phyloP scores from a whole-genome alignment of 148 eudicot species.

The Spergularia bocconei region DNA sequence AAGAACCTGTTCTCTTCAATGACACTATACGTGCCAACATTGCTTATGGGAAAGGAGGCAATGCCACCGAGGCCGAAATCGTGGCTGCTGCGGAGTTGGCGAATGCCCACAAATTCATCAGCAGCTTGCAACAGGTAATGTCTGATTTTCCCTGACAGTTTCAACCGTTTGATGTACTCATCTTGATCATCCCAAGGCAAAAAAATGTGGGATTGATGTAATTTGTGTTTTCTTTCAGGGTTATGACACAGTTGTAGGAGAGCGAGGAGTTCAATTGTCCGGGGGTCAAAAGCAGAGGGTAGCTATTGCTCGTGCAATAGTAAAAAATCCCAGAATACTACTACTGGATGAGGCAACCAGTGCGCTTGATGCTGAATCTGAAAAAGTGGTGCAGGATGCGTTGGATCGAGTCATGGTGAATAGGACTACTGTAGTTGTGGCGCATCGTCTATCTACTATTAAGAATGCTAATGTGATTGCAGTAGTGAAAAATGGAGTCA shows the following conservation, averaged over 20 bases:
- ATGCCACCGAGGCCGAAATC: constrained; percentile 53
- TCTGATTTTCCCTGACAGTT: too few species aligned
- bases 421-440: constrained; percentile 60
- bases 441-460: constrained; percentile 64
- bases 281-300: constrained; percentile 74
- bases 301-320: constrained; percentile 70
- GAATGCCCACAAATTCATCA: constrained; percentile 69
- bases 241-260: constrained; percentile 68
- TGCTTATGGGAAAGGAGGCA: constrained; percentile 61
- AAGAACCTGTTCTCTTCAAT: constrained; percentile 62
- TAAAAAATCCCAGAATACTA: constrained; percentile 57
- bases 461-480: constrained; percentile 51
- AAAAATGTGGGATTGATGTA: too few species aligned
- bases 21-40: constrained; percentile 62
- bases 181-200: too few species aligned
- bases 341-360: constrained; percentile 71
- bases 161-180: too few species aligned
- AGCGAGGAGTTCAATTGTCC: constrained; percentile 65
- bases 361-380: constrained; percentile 70
- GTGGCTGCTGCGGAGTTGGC: constrained; percentile 54
- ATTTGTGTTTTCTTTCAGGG: constrained; percentile 36
- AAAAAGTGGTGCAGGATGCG: constrained; percentile 66
- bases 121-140: constrained; percentile 53
- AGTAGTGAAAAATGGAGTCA: constrained; percentile 55
- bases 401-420: constrained; percentile 52